Evolutionary conservation across 352 stramenopile genomes (phyloP).

Genomic region (Phytophthora pluvialis): DNA sequence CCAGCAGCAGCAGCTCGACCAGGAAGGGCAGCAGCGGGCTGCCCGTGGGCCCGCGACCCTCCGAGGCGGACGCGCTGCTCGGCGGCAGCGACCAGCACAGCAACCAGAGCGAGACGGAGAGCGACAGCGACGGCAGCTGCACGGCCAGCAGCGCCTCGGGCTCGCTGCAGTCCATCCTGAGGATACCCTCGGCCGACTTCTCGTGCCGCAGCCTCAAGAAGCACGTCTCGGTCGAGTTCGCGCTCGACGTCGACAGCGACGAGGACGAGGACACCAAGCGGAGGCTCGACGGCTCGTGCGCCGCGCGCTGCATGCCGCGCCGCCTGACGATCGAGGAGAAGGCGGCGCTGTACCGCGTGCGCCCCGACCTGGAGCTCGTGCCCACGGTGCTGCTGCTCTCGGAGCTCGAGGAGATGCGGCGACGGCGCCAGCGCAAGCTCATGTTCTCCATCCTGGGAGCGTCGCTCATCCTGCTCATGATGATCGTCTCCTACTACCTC

Average conservation of each 20-base stretch:
- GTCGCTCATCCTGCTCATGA: constrained; percentile 71
- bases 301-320: constrained; percentile 62
- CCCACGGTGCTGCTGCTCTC: constrained; percentile 62
- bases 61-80: constrained; percentile 33
- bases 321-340: constrained; percentile 83
- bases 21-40: constrained; percentile 8
- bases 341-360: constrained; percentile 68
- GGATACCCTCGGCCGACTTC: constrained; percentile 50
- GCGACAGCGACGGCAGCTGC: constrained; percentile 75
- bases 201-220: constrained; percentile 63
- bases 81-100: constrained; percentile 24
- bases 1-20: not conserved
- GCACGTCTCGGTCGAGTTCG: constrained; percentile 71
- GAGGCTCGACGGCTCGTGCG: constrained; percentile 36
- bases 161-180: constrained; percentile 73
- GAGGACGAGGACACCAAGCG: constrained; percentile 43
- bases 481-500: constrained; percentile 85
- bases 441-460: constrained; percentile 74
- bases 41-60: constrained; percentile 12
- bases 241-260: constrained; percentile 60
- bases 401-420: constrained; percentile 67
- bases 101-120: constrained; percentile 82
- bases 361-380: constrained; percentile 74
- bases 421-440: constrained; percentile 67
- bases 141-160: constrained; percentile 35